Conservation (phyloP, 352 stramenopile species). For the Saprolegnia parasitica region DNA sequence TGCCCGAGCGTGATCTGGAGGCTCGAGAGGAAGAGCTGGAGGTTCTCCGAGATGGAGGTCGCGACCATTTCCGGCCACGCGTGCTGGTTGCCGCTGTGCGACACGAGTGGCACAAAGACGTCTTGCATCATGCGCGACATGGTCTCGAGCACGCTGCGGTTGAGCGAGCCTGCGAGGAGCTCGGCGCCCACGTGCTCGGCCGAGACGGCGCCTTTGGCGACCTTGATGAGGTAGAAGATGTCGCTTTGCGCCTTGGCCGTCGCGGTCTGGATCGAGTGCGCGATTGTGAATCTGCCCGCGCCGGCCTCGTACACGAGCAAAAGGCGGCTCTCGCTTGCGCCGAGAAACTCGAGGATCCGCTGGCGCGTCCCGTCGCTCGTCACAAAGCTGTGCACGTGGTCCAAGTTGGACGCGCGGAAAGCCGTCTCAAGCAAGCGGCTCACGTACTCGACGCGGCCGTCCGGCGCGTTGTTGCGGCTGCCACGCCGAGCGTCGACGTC, state of each 20-base stretch:
- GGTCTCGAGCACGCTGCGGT: conserved; percentile 69
- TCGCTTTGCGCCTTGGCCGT: conserved; percentile 24
- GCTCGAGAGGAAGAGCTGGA: conserved; percentile 75
- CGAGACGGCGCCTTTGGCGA: conserved; percentile 55
- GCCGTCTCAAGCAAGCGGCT: conserved; percentile 9
- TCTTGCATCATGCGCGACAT: conserved; percentile 65
- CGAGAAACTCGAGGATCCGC: conserved; percentile 21
- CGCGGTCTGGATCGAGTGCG: neutral
- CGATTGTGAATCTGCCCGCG: neutral
- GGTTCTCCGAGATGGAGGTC: conserved; percentile 66
- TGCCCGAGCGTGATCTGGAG: conserved; percentile 86
- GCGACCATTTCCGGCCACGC: conserved; percentile 80
- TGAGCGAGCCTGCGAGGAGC: conserved; percentile 66
- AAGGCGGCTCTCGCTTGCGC: conserved; percentile 10
- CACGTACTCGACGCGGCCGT: conserved; percentile 21
- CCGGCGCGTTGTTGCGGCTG: neutral
- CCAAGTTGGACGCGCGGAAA: conserved; percentile 23
- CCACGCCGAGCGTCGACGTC: neutral
- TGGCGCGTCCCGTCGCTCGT: conserved; percentile 5
- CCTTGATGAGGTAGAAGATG: conserved; percentile 76
- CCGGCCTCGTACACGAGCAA: conserved; percentile 21
- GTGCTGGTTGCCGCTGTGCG: conserved; percentile 72
- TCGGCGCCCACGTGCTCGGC: conserved; percentile 59
- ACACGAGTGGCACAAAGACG: conserved; percentile 68
- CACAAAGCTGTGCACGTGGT: conserved; percentile 9